phyloP scores from a whole-genome alignment of 768 basidiomycete species.

The Favolaschia claudopus region DNA sequence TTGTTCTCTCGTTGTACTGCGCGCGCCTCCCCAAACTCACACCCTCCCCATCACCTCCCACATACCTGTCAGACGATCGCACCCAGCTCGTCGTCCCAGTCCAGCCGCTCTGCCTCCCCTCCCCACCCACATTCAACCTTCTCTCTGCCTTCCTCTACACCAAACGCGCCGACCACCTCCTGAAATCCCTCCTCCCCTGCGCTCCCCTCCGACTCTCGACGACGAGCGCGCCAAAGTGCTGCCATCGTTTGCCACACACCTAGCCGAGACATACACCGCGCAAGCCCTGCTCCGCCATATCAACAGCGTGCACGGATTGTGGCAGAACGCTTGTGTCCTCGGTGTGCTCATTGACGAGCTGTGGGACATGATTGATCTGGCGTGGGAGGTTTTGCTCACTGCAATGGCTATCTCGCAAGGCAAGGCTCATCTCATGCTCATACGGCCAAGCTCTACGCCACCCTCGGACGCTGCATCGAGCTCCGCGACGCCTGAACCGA shows the following conservation, averaged over 20 bases:
- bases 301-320: slow-evolving; percentile 66
- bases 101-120: slow-evolving; percentile 59
- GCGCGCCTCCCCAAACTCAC: slow-evolving; percentile 54
- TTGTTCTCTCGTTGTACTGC: slow-evolving; percentile 61
- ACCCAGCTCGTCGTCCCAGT: slow-evolving; percentile 53
- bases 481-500: background rate
- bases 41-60: slow-evolving; percentile 32
- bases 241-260: slow-evolving; percentile 36
- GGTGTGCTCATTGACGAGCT: slow-evolving; percentile 70
- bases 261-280: slow-evolving; percentile 51
- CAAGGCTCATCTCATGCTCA: slow-evolving; percentile 25
- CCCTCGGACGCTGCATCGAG: slow-evolving; percentile 1
- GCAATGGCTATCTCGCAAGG: slow-evolving; percentile 64
- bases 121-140: slow-evolving; percentile 55
- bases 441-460: slow-evolving; percentile 8
- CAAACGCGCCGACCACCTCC: slow-evolving; percentile 49
- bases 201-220: slow-evolving; percentile 40
- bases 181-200: slow-evolving; percentile 49
- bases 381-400: slow-evolving; percentile 72
- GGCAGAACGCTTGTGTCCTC: slow-evolving; percentile 76
- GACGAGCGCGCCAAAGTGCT: slow-evolving; percentile 28
- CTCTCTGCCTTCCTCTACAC: slow-evolving; percentile 60
- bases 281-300: slow-evolving; percentile 58
- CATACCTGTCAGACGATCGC: slow-evolving; percentile 38
- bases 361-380: slow-evolving; percentile 71